These are phyloP conservation scores for Aurinia saxatilis DNA, from an alignment of 345 rosid genomes.

Conservation along the genomic window DNA sequence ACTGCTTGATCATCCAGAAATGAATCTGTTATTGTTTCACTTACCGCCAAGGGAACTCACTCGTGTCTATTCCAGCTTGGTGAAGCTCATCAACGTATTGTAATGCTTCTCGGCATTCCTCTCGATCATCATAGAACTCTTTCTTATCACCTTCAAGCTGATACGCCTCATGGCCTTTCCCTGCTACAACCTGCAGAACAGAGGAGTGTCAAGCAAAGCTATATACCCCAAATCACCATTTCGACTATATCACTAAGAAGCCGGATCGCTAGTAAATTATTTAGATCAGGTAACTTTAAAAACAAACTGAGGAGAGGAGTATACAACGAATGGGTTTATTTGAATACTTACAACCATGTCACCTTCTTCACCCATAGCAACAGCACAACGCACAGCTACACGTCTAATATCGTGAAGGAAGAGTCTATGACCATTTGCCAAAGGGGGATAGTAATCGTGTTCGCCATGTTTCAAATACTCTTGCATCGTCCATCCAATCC, in stretches of 20 bases:
- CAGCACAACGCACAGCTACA: slow-evolving; percentile 92
- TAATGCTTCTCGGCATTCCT: slow-evolving; percentile 90
- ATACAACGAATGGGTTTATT: neutral
- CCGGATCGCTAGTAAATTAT: neutral
- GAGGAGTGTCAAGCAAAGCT: slow-evolving; percentile 8
- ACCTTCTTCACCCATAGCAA: slow-evolving; percentile 99
- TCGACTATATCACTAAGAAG: neutral
- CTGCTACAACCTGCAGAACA: slow-evolving; percentile 65
- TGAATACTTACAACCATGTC: slow-evolving; percentile 84
- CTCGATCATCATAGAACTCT: slow-evolving; percentile 83
- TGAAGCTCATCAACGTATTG: slow-evolving; percentile 94
- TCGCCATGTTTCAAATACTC: slow-evolving; percentile 86
- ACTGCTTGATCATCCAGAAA: neutral
- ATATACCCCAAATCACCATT: neutral
- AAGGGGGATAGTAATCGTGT: slow-evolving; percentile 85
- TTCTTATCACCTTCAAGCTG: slow-evolving; percentile 79
- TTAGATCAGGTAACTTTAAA: neutral
- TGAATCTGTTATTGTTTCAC: slow-evolving; percentile 9
- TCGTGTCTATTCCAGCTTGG: slow-evolving; percentile 93
- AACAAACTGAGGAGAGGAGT: neutral
- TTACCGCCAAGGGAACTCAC: slow-evolving; percentile 99
- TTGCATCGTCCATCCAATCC: slow-evolving; percentile 93
- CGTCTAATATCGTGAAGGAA: slow-evolving; percentile 85
- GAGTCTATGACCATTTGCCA: slow-evolving; percentile 81
- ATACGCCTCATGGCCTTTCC: slow-evolving; percentile 86